phyloP scores from a whole-genome alignment of 2,329 filamentous ascomycete genomes.

The Diaporthe nobilis region DNA sequence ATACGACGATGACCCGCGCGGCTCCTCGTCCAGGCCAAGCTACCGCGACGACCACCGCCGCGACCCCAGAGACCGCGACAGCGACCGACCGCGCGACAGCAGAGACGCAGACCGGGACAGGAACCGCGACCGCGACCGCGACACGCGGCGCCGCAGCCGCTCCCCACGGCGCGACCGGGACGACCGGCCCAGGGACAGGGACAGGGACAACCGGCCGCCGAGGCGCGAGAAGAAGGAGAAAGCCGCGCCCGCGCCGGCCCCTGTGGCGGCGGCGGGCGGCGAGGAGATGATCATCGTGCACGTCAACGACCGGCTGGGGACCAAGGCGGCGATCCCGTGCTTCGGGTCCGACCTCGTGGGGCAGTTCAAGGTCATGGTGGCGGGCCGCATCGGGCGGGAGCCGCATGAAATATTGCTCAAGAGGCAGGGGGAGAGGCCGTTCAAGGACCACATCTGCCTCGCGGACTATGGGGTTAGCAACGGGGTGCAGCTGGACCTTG shows the following conservation, averaged over 20 bases:
- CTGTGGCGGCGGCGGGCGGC: slow-evolving; percentile 45
- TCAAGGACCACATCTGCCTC: slow-evolving; percentile 90
- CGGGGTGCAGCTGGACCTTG: slow-evolving; percentile 79
- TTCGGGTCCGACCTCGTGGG: slow-evolving; percentile 86
- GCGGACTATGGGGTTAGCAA: slow-evolving; percentile 96
- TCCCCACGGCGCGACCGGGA: slow-evolving; percentile 47
- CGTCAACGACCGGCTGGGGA: slow-evolving; percentile 95
- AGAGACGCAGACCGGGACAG: slow-evolving; percentile 39
- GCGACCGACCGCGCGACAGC: slow-evolving; percentile 35
- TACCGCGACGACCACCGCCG: slow-evolving; percentile 50
- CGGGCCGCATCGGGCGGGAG: slow-evolving; percentile 88
- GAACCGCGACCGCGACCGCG: slow-evolving; percentile 38
- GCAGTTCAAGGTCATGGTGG: slow-evolving; percentile 92
- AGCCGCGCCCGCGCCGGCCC: slow-evolving; percentile 48
- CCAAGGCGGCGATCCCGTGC: slow-evolving; percentile 94
- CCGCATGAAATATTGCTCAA: slow-evolving; percentile 93
- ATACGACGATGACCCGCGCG: slow-evolving; percentile 30
- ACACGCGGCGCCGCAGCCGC: slow-evolving; percentile 48
- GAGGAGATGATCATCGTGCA: slow-evolving; percentile 95
- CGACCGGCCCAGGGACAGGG: slow-evolving; percentile 44
- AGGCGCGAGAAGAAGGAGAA: slow-evolving; percentile 49
- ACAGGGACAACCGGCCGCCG: slow-evolving; percentile 43
- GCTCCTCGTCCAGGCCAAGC: slow-evolving; percentile 21
- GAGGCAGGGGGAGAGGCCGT: slow-evolving; percentile 91
- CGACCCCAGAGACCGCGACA: slow-evolving; percentile 33